Conservation (phyloP, 2,329 filamentous ascomycete genomes). For the Phyllachora maydis region DNA sequence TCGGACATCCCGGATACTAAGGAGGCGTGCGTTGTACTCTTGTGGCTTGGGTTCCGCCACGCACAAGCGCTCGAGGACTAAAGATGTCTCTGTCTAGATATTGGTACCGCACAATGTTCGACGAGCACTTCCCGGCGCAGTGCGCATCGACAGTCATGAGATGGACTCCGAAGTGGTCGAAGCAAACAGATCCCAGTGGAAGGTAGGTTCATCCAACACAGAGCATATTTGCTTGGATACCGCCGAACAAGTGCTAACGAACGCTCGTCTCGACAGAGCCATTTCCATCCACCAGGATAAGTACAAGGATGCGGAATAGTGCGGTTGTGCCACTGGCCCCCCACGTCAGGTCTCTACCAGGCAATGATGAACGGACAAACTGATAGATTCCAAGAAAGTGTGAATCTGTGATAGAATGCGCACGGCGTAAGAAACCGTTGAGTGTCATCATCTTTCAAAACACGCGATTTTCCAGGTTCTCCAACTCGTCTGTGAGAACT, state of each 20-base stretch:
- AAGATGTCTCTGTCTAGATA: slow-evolving; percentile 46
- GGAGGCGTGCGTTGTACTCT: slow-evolving; percentile 56
- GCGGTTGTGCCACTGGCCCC: no score
- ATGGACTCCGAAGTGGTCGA: slow-evolving; percentile 95
- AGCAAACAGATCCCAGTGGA: slow-evolving; percentile 89
- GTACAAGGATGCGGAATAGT: slow-evolving; percentile 32
- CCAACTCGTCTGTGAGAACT: no score
- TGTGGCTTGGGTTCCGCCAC: no score
- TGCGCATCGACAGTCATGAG: slow-evolving; percentile 88
- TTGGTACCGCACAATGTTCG: slow-evolving; percentile 98
- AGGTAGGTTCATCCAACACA: slow-evolving; percentile 31
- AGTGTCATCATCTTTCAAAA: no score
- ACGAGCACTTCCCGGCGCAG: slow-evolving; percentile 87
- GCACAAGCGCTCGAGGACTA: no score
- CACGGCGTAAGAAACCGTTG: no score
- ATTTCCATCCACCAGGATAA: slow-evolving; percentile 59
- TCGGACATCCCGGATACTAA: slow-evolving; percentile 84
- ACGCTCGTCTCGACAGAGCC: slow-evolving; percentile 31
- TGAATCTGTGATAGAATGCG: no score
- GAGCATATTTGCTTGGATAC: no score
- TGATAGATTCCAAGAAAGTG: no score
- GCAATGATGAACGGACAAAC: no score
- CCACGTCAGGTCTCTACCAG: no score
- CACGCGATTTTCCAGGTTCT: no score
- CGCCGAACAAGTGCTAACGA: slow-evolving; percentile 1